Evolutionary conservation across 163 green algal genomes (phyloP), one percentile per base, ranked within the genome.

Genomic region (Trebouxiophyceae sp.): DNA sequence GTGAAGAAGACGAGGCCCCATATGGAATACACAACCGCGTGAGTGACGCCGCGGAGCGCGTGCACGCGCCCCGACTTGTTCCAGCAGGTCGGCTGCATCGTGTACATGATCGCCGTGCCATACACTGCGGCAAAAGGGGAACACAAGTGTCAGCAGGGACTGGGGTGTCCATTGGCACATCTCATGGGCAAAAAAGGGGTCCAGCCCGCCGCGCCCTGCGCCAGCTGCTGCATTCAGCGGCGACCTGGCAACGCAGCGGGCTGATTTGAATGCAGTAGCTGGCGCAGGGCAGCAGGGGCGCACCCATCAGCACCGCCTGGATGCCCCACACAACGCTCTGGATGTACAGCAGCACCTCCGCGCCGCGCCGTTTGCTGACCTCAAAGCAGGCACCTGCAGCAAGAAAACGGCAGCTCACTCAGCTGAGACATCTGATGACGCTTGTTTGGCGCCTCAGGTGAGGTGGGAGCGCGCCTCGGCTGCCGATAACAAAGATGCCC

Each of bases 21-120:
- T n/a, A 72, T 80, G 31, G 45, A 65, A 47, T 66, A 78, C 8
- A 72, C 63, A 62, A 82, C 71, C 5, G 32, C 56, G 39, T 73
- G 54, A 19, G 34, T 20, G 27, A 68, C 16, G 12, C 28, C 28
- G 0, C 57, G 34, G 29, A 71, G 45, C 20, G n/a, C 20, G 2
- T 57, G 4, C 27, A 27, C 16, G 63, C 5, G 4, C 55, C 65
- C 7, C 39, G 8, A 16, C 39, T 8, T 50, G 12, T 19, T 27
- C 60, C 54, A 69, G 28, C 70, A 77, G 31, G 20, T 57, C 2
- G 67, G 50, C 3, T 30, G 3, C 2, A 56, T 24, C 8, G 26
- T 45, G 39, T 50, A 50, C 39, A 50, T 54, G 31, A 73, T 24
- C 60, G 55, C 29, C 44, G 60, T 68, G 23, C 67, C 67, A 63